Conservation (phyloP, 768 basidiomycete genomes). For the Agrocybe praecox region DNA sequence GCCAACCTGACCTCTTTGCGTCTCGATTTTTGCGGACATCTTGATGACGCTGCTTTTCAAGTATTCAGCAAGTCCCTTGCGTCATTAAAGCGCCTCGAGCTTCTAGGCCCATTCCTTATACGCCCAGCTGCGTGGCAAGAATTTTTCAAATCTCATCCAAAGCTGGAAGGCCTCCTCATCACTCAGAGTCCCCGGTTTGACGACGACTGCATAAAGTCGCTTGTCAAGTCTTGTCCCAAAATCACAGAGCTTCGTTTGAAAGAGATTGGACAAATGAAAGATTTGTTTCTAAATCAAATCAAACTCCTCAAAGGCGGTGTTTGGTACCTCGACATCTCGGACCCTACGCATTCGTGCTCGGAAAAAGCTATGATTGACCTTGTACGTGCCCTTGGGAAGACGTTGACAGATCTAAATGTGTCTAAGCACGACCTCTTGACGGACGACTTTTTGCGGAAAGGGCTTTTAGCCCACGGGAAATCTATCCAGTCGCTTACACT, state of each 20-base stretch:
- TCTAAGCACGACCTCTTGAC: slow-evolving; percentile 67
- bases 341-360: slow-evolving; percentile 54
- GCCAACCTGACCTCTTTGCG: slow-evolving; percentile 79
- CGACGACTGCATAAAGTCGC: slow-evolving; percentile 58
- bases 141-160: slow-evolving; percentile 69
- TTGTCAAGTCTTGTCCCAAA: slow-evolving; percentile 53
- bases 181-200: slow-evolving; percentile 89
- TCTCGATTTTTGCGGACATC: slow-evolving; percentile 85
- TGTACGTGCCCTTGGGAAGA: slow-evolving; percentile 53
- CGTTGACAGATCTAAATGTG: slow-evolving; percentile 66
- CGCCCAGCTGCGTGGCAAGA: slow-evolving; percentile 69
- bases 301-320: slow-evolving; percentile 41
- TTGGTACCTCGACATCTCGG: slow-evolving; percentile 68
- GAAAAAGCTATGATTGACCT: slow-evolving; percentile 60
- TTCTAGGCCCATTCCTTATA: slow-evolving; percentile 89
- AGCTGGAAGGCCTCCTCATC: slow-evolving; percentile 75
- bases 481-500: slow-evolving; percentile 56
- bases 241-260: slow-evolving; percentile 77
- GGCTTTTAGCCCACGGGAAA: slow-evolving; percentile 52
- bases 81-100: slow-evolving; percentile 68
- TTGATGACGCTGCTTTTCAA: slow-evolving; percentile 62
- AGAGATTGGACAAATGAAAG: slow-evolving; percentile 73
- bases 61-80: slow-evolving; percentile 67
- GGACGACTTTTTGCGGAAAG: slow-evolving; percentile 60
- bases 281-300: slow-evolving; percentile 63